Evolutionary conservation across 1,284 basidiomycete genomes (phyloP).

Genomic region (Coniferiporia sulphurascens): DNA sequence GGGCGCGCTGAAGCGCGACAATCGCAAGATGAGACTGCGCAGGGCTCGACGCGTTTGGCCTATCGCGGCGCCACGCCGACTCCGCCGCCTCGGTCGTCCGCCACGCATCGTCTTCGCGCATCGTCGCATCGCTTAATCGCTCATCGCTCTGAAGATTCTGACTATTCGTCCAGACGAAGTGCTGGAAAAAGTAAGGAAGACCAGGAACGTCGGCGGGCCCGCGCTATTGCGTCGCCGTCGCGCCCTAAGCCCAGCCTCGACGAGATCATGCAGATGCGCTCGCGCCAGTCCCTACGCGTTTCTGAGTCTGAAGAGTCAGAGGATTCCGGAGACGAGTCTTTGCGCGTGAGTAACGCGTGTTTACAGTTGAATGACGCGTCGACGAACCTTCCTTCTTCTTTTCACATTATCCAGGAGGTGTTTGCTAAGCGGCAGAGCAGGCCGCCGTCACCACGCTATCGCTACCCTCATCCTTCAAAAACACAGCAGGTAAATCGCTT

Average conservation of each 20-base stretch:
- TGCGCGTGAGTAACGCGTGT: conserved; percentile 13
- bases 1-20: background rate
- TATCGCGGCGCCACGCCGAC: conserved; percentile 4
- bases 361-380: background rate
- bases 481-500: background rate
- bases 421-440: conserved; percentile 2
- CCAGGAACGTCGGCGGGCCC: conserved; percentile 1
- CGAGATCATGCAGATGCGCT: conserved; percentile 18
- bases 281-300: conserved; percentile 14
- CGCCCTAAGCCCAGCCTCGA: conserved; percentile 19
- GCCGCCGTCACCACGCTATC: conserved; percentile 4
- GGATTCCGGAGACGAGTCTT: conserved; percentile 15
- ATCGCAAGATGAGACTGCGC: background rate
- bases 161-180: background rate
- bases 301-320: conserved; percentile 19
- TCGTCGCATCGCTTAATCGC: background rate
- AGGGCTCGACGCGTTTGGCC: conserved; percentile 4
- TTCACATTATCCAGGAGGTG: conserved; percentile 8
- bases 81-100: conserved; percentile 1
- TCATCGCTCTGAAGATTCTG: background rate
- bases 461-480: conserved; percentile 12
- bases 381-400: background rate
- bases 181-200: background rate
- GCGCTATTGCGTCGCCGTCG: conserved; percentile 3
- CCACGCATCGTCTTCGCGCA: background rate